phyloP scores from a whole-genome alignment of 2,329 filamentous ascomycete genomes.

The Ploettnerulaceae sp. region DNA sequence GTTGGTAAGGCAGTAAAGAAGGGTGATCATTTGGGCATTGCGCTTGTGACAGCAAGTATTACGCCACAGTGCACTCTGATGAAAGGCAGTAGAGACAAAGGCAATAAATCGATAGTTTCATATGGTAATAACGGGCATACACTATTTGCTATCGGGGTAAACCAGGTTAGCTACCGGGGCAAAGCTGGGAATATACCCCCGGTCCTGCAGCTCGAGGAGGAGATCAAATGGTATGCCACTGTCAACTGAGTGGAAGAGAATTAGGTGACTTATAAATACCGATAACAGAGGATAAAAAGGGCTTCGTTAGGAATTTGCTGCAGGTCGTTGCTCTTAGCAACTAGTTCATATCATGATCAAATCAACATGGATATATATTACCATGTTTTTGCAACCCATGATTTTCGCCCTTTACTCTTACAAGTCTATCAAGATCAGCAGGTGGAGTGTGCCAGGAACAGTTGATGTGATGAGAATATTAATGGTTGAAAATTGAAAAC shows the following conservation, averaged over 20 bases:
- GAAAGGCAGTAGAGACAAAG: neutral
- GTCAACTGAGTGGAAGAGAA: conserved; percentile 1
- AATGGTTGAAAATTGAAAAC: no score
- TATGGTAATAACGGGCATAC: conserved; percentile 7
- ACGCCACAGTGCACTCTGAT: conserved; percentile 21
- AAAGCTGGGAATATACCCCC: conserved; percentile 13
- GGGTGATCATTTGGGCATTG: conserved; percentile 23
- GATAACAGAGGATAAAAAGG: no score
- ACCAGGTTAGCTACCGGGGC: conserved; percentile 18
- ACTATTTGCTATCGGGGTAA: conserved; percentile 22
- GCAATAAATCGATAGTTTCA: no score
- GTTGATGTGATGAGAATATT: no score
- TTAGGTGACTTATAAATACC: neutral
- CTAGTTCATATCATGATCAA: no score
- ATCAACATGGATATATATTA: no score
- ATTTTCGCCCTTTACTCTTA: no score
- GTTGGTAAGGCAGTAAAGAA: conserved; percentile 10
- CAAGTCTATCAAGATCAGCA: no score
- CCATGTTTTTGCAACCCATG: no score
- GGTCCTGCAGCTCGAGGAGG: conserved; percentile 10
- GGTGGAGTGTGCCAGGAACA: no score
- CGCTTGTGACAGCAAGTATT: conserved; percentile 15
- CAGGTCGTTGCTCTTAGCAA: no score
- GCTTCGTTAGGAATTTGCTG: no score
- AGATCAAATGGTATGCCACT: conserved; percentile 22